phyloP scores from a whole-genome alignment of 768 basidiomycete species.

The Amanita pallidorosea region DNA sequence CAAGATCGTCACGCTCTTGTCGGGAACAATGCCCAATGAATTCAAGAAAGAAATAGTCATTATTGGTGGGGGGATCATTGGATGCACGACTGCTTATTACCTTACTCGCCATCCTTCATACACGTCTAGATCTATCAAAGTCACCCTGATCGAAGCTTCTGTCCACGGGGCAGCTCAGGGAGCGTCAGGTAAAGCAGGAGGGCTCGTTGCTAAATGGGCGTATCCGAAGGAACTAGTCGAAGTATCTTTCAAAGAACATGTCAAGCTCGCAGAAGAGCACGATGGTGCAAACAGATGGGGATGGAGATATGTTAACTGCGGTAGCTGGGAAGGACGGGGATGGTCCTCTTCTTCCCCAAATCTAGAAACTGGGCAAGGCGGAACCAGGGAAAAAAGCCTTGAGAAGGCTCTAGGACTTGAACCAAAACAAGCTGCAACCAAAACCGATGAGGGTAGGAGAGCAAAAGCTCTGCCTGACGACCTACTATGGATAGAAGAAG shows the following conservation, averaged over 20 bases:
- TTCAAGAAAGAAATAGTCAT: slow-evolving; percentile 44
- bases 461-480: slow-evolving; percentile 36
- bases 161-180: slow-evolving; percentile 59
- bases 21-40: neutral
- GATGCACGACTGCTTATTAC: slow-evolving; percentile 77
- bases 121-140: slow-evolving; percentile 22
- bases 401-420: slow-evolving; percentile 45
- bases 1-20: neutral
- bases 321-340: slow-evolving; percentile 62
- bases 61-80: slow-evolving; percentile 82
- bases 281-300: slow-evolving; percentile 71
- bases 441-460: slow-evolving; percentile 12
- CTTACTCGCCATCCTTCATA: slow-evolving; percentile 48
- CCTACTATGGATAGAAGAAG: slow-evolving; percentile 40
- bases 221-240: slow-evolving; percentile 59
- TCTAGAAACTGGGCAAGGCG: slow-evolving; percentile 15
- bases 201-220: slow-evolving; percentile 81
- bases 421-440: slow-evolving; percentile 9
- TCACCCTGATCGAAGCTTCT: slow-evolving; percentile 69
- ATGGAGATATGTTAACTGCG: slow-evolving; percentile 67
- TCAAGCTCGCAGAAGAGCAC: slow-evolving; percentile 58
- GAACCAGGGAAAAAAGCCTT: slow-evolving; percentile 32
- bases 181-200: slow-evolving; percentile 78
- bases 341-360: slow-evolving; percentile 17
- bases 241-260: slow-evolving; percentile 68